Base-by-base conservation (phyloP, 2,329 filamentous ascomycete genomes). In the Colletotrichum spinosum region DNA sequence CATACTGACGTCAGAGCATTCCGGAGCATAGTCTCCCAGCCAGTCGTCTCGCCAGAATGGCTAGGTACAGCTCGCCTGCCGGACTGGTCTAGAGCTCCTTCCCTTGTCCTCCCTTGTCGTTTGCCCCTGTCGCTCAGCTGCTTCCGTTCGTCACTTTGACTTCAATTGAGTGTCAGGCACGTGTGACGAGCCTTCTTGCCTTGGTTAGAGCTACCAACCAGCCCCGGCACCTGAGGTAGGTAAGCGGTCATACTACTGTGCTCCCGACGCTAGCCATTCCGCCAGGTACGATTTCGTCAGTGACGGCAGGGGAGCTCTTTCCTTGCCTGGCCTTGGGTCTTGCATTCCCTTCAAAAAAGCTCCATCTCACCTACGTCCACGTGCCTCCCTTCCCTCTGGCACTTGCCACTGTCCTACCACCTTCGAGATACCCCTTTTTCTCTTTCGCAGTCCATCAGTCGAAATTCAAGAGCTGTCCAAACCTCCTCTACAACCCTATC, bases 121-220 rank as follows among this genome's bases (percentile, higher is more conserved):
- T 38, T 42, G 17, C 10, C 49, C 56, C 17, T 39, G 41, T n/a
- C 11, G 11, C 13, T 41, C 53, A 46, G 53, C 42, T 41, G 38
- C 52, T 45, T 35, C 9, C 15, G 13, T 8, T 61, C 62, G 62
- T 65, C 62, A 65, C 53, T 17, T 52, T 48, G 39, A 62, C 58
- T 44, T 37, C 57, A 56, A 38, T 51, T 56, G 34, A 11, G 46
- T 51, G 9, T 12, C n/a, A 35, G 54, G 42, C 39, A 60, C 44
- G 61, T 55, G 48, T 37, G 34, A 48, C 48, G 37, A 52, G 35
- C 45, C 13, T 38, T 51, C 52, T 50, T 46, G 39, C 45, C 41
- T 55, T 51, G 38, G 34, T 15, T 53, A 35, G 50, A 50, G 51
- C 50, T n/a, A 10, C 11, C 8, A 42, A 10, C 11, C 8, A 42